Percentiles rank a stretch among this genome's conserved stretches.
These are phyloP conservation scores for Leishmania arabica DNA, from an alignment of 208 protist species.

Conservation along the genomic window DNA sequence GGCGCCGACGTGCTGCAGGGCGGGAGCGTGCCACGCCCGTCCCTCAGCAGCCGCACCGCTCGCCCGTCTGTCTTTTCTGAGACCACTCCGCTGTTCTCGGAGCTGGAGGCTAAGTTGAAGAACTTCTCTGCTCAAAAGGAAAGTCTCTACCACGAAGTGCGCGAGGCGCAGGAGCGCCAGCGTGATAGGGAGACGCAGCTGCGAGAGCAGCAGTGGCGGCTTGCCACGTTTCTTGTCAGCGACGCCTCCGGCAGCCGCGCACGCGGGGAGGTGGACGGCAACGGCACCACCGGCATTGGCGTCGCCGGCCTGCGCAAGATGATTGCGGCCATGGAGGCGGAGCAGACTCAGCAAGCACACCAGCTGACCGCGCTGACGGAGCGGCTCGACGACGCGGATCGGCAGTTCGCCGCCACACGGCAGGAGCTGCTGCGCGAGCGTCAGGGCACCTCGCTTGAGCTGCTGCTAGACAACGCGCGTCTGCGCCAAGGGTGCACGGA, in stretches of 20 bases:
- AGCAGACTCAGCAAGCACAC: constrained; percentile 35
- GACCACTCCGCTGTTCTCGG: constrained; percentile 39
- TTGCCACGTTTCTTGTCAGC: constrained; percentile 69
- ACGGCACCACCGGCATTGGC: constrained; percentile 45
- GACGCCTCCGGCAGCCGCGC: constrained; percentile 29
- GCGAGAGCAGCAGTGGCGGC: constrained; percentile 72
- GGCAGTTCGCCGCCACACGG: constrained; percentile 45
- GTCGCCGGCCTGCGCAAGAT: constrained; percentile 61
- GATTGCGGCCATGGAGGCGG: constrained; percentile 55
- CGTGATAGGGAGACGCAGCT: constrained; percentile 63
- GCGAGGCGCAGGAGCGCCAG: constrained; percentile 66
- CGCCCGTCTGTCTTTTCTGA: constrained; percentile 38
- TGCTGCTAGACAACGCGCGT: constrained; percentile 75
- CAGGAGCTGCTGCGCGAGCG: constrained; percentile 57
- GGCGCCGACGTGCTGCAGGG: not conserved
- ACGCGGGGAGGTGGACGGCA: constrained; percentile 16
- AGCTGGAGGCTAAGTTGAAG: constrained; percentile 61
- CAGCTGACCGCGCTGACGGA: constrained; percentile 38
- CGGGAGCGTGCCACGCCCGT: constrained; percentile 16
- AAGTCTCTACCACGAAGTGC: constrained; percentile 62
- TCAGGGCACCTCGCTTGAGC: constrained; percentile 62
- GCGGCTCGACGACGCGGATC: constrained; percentile 58
- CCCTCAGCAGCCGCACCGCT: constrained; percentile 17
- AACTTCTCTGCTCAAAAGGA: constrained; percentile 66
- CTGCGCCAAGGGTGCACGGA: constrained; percentile 78